Conservation (phyloP, 108 stramenopile genomes). For the Skeletonema tropicum region DNA sequence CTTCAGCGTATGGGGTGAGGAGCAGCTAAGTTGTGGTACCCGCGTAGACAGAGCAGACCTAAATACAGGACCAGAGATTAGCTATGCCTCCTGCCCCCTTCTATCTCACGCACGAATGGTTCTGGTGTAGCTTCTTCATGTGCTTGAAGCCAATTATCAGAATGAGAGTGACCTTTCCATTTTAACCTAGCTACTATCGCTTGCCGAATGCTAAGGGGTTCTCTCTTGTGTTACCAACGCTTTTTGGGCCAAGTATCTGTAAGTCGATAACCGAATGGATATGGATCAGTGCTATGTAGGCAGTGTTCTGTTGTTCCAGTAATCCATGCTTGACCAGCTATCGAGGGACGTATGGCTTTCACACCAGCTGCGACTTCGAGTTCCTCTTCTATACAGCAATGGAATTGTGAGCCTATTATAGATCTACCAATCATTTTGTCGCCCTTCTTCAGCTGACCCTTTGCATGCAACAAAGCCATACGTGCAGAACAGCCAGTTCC, state of each 20-base stretch:
- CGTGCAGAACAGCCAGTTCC: slow-evolving; percentile 26
- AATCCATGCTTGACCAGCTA: slow-evolving; percentile 21
- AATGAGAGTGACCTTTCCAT: too few species aligned
- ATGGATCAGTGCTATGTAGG: slow-evolving; percentile 10
- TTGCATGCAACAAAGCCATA: slow-evolving; percentile 16
- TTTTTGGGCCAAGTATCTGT: slow-evolving; percentile 28
- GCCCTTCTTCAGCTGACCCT: slow-evolving; percentile 9
- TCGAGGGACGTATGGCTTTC: slow-evolving; percentile 2
- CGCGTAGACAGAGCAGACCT: too few species aligned
- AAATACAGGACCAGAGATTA: too few species aligned
- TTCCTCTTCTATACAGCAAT: slow-evolving; percentile 8
- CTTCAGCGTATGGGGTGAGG: too few species aligned
- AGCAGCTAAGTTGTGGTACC: too few species aligned
- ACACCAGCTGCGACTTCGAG: not conserved
- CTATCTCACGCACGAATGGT: too few species aligned
- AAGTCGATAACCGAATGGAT: slow-evolving; percentile 18
- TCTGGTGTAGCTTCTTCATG: too few species aligned
- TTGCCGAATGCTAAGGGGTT: too few species aligned
- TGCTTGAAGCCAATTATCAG: too few species aligned
- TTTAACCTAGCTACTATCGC: too few species aligned
- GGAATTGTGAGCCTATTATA: slow-evolving; percentile 23
- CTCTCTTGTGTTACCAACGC: not conserved
- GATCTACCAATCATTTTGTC: slow-evolving; percentile 10
- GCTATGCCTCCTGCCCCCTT: too few species aligned
- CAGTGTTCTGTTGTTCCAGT: slow-evolving; percentile 18